phyloP scores from a whole-genome alignment of 768 basidiomycete species.

The Terana coerulea region DNA sequence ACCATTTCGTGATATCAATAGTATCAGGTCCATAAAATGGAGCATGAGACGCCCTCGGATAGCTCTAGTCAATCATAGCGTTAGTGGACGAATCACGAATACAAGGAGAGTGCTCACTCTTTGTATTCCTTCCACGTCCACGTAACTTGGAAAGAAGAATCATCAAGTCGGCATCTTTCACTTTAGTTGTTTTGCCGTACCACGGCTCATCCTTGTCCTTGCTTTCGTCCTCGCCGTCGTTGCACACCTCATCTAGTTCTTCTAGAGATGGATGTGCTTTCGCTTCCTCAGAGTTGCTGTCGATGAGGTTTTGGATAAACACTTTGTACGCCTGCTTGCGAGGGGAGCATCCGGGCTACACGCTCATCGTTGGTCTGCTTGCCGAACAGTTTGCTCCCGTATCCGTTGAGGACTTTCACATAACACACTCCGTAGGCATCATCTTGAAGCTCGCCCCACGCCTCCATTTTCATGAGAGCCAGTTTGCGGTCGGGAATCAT shows the following conservation, averaged over 20 bases:
- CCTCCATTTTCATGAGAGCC: neutral
- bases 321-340: neutral
- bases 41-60: too few relatives aligned
- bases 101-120: too few relatives aligned
- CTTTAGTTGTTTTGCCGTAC: neutral
- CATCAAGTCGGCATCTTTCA: conserved; percentile 5
- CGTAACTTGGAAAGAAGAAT: conserved; percentile 21
- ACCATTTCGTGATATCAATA: too few relatives aligned
- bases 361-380: neutral
- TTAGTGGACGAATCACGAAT: too few relatives aligned
- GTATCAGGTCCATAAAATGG: too few relatives aligned
- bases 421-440: neutral
- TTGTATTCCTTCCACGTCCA: conserved; percentile 38
- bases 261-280: neutral
- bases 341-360: neutral
- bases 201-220: neutral
- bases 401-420: neutral
- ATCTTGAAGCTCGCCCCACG: neutral
- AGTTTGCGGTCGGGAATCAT: neutral
- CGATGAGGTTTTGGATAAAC: neutral
- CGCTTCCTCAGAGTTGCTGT: neutral
- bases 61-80: too few relatives aligned
- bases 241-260: neutral
- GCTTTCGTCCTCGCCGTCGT: neutral
- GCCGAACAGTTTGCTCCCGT: conserved; percentile 1